Conservation (phyloP, 1,284 basidiomycete species). For the Apiotrichum veenhuisii region DNA sequence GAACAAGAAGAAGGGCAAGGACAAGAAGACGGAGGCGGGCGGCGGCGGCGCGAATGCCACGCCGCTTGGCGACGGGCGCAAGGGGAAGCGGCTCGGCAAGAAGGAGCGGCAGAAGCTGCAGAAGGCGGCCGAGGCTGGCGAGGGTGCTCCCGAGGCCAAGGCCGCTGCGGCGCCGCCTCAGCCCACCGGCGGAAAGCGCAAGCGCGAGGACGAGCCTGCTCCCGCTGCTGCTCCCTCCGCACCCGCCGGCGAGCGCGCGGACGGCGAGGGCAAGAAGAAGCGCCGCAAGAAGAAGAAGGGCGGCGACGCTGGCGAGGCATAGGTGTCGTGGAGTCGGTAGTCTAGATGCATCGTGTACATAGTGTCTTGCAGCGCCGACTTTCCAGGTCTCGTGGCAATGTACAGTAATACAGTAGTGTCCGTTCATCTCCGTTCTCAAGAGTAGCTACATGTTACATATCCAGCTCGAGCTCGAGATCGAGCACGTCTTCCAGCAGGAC, state of each 20-base stretch:
- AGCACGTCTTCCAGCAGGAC: no score
- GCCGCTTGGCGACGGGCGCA: constrained; percentile 12
- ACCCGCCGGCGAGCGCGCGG: neutral
- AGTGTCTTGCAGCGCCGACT: no score
- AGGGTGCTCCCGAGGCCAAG: neutral
- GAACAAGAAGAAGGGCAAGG: constrained; percentile 11
- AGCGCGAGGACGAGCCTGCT: neutral
- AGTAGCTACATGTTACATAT: constrained; percentile 7
- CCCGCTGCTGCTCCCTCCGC: neutral
- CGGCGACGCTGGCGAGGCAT: no score
- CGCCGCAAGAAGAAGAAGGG: constrained; percentile 22
- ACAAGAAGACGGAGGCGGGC: neutral
- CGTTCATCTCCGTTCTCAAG: no score
- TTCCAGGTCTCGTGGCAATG: no score
- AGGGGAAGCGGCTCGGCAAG: constrained; percentile 51
- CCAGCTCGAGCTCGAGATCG: constrained; percentile 14
- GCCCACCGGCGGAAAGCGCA: neutral
- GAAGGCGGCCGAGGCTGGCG: constrained; percentile 6
- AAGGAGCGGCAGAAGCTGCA: constrained; percentile 46
- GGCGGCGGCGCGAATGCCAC: constrained; percentile 14
- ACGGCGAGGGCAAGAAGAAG: constrained; percentile 14
- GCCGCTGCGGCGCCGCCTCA: neutral
- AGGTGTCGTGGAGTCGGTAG: no score
- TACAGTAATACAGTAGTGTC: no score
- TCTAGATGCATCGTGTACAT: no score